Evolutionary conservation across 2,329 filamentous ascomycete genomes (phyloP).

Genomic region (Hymenotorrendiella dingleyae): DNA sequence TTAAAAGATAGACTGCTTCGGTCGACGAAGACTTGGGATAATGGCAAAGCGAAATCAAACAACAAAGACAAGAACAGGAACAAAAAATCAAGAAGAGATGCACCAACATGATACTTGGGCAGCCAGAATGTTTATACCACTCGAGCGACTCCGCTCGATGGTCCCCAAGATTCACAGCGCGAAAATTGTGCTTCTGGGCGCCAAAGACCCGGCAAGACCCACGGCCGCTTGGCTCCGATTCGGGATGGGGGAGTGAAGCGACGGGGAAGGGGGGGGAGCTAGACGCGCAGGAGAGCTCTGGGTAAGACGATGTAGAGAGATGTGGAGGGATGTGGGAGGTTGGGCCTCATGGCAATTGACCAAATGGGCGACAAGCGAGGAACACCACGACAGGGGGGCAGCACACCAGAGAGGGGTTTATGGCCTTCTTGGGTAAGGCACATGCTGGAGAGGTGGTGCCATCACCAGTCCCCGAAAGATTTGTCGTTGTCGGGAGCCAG

Average conservation of each 20-base stretch:
- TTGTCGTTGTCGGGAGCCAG: slow-evolving; percentile 2
- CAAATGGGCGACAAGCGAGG: not conserved
- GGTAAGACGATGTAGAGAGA: not conserved
- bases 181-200: slow-evolving; percentile 18
- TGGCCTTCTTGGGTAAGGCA: not conserved
- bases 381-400: no score
- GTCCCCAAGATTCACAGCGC: slow-evolving; percentile 7
- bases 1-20: slow-evolving; percentile 33
- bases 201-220: slow-evolving; percentile 18
- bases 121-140: slow-evolving; percentile 24
- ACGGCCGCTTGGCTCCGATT: slow-evolving; percentile 9
- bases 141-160: not conserved
- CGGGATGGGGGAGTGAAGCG: slow-evolving; percentile 9
- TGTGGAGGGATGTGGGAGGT: not conserved
- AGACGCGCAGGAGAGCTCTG: slow-evolving; percentile 9
- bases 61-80: slow-evolving; percentile 15
- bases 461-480: slow-evolving; percentile 1
- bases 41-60: slow-evolving; percentile 8
- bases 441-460: slow-evolving; percentile 1
- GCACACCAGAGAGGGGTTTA: no score
- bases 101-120: slow-evolving; percentile 13
- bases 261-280: slow-evolving; percentile 4
- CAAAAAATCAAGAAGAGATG: slow-evolving; percentile 16
- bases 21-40: slow-evolving; percentile 32
- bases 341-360: not conserved